phyloP scores from a whole-genome alignment of 2,329 filamentous ascomycete species.

The Dichotomopilus funicola region DNA sequence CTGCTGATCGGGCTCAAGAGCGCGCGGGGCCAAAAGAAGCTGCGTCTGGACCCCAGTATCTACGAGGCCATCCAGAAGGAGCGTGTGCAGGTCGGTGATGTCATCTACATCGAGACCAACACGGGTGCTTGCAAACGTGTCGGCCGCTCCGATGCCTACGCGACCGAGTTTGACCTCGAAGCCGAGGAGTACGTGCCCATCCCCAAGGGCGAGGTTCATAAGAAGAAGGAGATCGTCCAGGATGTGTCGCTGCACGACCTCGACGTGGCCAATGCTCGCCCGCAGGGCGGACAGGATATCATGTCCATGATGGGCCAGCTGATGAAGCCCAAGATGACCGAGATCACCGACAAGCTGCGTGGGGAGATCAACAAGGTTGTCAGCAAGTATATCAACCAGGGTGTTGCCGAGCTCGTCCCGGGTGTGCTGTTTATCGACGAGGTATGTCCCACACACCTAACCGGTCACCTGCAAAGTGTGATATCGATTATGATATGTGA shows the following conservation, averaged over 20 bases:
- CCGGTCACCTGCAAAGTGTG: too few species aligned
- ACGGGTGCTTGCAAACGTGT: constrained; percentile 97
- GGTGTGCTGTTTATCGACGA: constrained; percentile 98
- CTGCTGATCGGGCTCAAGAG: constrained; percentile 92
- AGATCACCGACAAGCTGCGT: constrained; percentile 96
- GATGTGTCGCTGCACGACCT: constrained; percentile 96
- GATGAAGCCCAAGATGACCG: constrained; percentile 99
- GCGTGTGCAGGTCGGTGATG: constrained; percentile 89
- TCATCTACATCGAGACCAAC: constrained; percentile 99
- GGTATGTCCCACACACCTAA: constrained; percentile 44
- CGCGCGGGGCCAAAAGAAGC: constrained; percentile 94
- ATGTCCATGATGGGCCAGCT: constrained; percentile 99
- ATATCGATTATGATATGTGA: neutral
- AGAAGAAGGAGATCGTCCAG: constrained; percentile 99
- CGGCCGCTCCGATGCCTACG: constrained; percentile 91
- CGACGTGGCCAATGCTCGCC: constrained; percentile 89
- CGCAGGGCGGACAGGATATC: constrained; percentile 95
- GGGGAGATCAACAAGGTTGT: constrained; percentile 98
- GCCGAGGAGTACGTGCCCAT: constrained; percentile 98
- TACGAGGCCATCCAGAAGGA: constrained; percentile 99
- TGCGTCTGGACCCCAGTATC: constrained; percentile 92
- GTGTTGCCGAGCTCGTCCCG: constrained; percentile 94
- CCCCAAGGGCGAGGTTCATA: constrained; percentile 97
- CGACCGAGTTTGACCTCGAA: constrained; percentile 96
- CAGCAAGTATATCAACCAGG: constrained; percentile 97